phyloP scores from a whole-genome alignment of 495 filamentous ascomycete species.

The Hypoxylon subgilvum region DNA sequence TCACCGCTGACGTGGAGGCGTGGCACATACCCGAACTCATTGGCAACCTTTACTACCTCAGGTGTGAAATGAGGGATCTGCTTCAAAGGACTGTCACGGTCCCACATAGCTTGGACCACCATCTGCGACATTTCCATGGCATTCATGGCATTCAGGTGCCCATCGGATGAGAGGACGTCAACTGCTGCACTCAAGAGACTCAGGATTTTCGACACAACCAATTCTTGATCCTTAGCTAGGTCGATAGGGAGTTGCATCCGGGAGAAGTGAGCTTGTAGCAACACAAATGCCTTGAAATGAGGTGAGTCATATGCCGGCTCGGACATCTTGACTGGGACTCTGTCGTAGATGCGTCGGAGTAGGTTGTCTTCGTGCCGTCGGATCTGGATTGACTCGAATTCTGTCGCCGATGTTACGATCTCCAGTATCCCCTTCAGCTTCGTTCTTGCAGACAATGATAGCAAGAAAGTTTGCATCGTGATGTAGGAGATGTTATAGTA shows the following conservation, averaged over 20 bases:
- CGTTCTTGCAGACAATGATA: constrained; percentile 85
- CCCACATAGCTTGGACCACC: constrained; percentile 99
- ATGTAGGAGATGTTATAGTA: constrained; percentile 99
- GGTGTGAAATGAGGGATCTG: constrained; percentile 95
- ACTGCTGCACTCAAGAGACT: constrained; percentile 90
- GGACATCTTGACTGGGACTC: constrained; percentile 92
- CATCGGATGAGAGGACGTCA: constrained; percentile 94
- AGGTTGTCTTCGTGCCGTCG: constrained; percentile 89
- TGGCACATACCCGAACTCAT: constrained; percentile 72
- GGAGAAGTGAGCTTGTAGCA: constrained; percentile 97
- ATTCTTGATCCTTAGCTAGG: constrained; percentile 94
- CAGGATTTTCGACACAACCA: constrained; percentile 82
- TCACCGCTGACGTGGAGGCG: background rate
- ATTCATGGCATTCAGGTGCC: constrained; percentile 93
- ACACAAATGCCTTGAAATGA: constrained; percentile 96
- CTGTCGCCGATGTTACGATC: constrained; percentile 94
- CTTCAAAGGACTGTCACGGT: constrained; percentile 93
- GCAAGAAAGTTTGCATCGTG: constrained; percentile 99
- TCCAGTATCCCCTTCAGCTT: constrained; percentile 96
- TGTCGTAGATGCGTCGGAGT: constrained; percentile 90
- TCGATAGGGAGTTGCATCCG: constrained; percentile 95
- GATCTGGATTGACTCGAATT: constrained; percentile 95
- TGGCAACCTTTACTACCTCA: constrained; percentile 81
- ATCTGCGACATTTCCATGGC: constrained; percentile 99
- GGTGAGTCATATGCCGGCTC: constrained; percentile 86